Evolutionary conservation across 1,284 basidiomycete species (phyloP).

Genomic region (Pholiota adiposa): DNA sequence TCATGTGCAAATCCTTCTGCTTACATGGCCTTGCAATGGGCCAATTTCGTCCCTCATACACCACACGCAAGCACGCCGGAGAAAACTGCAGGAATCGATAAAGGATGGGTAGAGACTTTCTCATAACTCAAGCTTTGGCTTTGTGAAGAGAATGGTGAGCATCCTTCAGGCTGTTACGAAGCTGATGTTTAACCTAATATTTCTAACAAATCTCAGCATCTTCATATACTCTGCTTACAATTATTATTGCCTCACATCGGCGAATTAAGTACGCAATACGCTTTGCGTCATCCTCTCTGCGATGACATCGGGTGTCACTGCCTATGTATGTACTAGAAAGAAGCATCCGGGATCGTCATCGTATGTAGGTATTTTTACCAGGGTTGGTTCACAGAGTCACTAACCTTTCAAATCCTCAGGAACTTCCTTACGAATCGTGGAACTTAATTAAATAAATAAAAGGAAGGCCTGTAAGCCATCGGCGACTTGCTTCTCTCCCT

Average conservation of each 20-base stretch:
- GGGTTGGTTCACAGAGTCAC: background rate
- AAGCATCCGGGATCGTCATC: background rate
- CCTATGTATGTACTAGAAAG: background rate
- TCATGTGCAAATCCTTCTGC: background rate
- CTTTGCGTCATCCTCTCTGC: conserved; percentile 14
- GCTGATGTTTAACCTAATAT: background rate
- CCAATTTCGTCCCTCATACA: background rate
- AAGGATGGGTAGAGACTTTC: background rate
- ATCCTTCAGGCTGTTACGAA: background rate
- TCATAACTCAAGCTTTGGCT: background rate
- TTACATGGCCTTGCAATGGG: background rate
- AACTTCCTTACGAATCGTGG: background rate
- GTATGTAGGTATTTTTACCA: conserved; percentile 4
- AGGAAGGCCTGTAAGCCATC: background rate
- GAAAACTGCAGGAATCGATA: background rate
- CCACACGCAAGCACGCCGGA: background rate
- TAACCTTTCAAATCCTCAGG: background rate
- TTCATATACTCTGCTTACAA: background rate
- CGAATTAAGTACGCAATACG: conserved; percentile 12
- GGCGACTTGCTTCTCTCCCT: background rate
- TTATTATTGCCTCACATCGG: background rate
- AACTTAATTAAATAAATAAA: conserved; percentile 5
- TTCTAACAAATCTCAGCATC: too few relatives aligned
- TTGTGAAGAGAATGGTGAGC: background rate
- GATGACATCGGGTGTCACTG: conserved; percentile 16